Percentiles rank a stretch among this genome's conserved stretches.
Conservation (phyloP, 106 monocot genomes). For the Dendrobium huoshanense region DNA sequence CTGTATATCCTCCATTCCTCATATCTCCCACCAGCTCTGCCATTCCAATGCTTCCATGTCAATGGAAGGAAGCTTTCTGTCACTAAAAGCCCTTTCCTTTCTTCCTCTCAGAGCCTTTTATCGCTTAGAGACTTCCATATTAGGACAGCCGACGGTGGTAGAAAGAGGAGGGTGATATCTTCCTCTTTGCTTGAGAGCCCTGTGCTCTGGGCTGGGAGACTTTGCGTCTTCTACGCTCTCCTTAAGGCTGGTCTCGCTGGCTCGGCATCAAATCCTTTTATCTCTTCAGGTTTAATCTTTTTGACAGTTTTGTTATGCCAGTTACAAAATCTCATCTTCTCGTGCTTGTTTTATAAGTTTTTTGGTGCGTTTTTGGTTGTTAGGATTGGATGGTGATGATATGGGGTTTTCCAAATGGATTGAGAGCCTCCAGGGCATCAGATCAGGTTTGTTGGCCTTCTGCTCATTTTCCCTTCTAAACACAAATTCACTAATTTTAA, state of each 20-base stretch:
- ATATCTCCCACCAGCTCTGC: neutral
- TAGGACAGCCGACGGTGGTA: neutral
- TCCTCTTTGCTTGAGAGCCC: constrained; percentile 63
- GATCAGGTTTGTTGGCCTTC: constrained; percentile 46
- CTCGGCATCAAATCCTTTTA: constrained; percentile 60
- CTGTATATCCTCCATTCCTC: constrained; percentile 20
- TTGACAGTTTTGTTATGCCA: neutral
- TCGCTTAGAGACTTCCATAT: neutral
- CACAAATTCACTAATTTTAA: no score
- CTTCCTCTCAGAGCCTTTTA: neutral
- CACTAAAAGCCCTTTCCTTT: constrained; percentile 25
- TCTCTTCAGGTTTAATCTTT: constrained; percentile 36
- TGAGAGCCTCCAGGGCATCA: constrained; percentile 32
- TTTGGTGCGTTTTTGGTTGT: neutral
- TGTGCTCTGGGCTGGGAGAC: constrained; percentile 73
- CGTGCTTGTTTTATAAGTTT: neutral
- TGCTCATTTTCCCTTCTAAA: neutral
- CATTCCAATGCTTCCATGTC: neutral
- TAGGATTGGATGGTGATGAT: constrained; percentile 46
- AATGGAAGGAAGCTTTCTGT: constrained; percentile 9
- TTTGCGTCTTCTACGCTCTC: constrained; percentile 78
- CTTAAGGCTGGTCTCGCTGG: constrained; percentile 78
- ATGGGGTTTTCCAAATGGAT: constrained; percentile 76
- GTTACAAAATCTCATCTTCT: neutral
- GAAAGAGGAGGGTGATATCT: neutral